phyloP scores from a whole-genome alignment of 345 rosid species.

The Eucalyptus coolabah region DNA sequence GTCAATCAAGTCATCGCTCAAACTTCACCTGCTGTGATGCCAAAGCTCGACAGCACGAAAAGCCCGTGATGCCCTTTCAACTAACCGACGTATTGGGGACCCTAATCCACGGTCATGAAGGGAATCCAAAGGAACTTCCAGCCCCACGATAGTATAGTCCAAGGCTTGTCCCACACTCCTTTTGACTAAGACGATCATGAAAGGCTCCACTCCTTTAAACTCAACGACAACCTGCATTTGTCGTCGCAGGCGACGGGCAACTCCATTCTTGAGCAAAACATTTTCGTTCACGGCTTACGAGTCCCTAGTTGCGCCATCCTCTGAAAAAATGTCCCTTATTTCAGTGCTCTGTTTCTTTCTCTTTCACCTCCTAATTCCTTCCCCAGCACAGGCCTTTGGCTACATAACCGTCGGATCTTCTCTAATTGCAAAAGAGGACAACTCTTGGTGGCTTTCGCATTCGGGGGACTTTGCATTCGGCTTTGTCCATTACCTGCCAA shows the following conservation, averaged over 20 bases:
- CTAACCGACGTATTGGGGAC: background rate
- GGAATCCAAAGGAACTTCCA: background rate
- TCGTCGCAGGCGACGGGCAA: background rate
- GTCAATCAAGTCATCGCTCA: background rate
- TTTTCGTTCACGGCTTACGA: background rate
- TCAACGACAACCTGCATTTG: background rate
- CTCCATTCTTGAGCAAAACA: background rate
- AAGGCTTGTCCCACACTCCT: background rate
- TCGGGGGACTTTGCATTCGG: background rate
- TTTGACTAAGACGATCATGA: background rate
- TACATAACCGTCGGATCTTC: background rate
- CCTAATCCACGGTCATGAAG: background rate
- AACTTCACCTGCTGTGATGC: background rate
- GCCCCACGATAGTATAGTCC: background rate
- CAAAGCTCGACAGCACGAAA: background rate
- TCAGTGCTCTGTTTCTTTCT: background rate
- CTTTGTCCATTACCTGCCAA: background rate
- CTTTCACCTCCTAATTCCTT: background rate
- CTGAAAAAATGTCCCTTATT: background rate
- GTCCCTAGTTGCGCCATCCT: background rate
- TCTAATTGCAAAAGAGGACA: background rate
- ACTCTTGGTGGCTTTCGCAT: constrained; percentile 14
- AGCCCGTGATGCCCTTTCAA: background rate
- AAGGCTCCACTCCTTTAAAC: background rate
- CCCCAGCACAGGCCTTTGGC: background rate